phyloP scores from a whole-genome alignment of 2,329 filamentous ascomycete species.

The Sporothrix pseudoabietina region DNA sequence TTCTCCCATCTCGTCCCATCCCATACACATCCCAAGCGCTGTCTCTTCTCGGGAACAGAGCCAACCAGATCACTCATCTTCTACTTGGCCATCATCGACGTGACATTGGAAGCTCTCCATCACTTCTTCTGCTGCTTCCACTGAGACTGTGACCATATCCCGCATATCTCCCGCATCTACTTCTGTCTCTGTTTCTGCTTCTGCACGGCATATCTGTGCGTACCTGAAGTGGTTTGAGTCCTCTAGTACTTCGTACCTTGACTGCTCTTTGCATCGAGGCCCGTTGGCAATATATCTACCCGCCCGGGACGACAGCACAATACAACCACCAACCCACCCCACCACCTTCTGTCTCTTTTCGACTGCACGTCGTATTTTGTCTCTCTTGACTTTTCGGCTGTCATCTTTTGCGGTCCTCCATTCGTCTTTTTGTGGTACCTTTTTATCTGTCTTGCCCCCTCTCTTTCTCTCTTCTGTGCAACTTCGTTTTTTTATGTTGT shows the following conservation, averaged over 20 bases:
- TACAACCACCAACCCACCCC: constrained; percentile 8
- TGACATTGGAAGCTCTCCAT: background rate
- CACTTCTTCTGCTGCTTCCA: background rate
- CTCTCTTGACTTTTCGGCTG: constrained; percentile 1
- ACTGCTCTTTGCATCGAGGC: background rate
- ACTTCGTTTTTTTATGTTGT: background rate
- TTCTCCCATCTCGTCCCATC: background rate
- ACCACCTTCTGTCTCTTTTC: constrained; percentile 2
- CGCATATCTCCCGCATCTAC: constrained; percentile 10
- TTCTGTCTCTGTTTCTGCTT: background rate
- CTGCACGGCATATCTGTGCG: background rate
- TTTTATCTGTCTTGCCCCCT: constrained; percentile 11
- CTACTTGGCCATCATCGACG: constrained; percentile 10
- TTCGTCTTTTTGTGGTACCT: background rate
- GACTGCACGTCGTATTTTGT: background rate
- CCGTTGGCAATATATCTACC: constrained; percentile 28
- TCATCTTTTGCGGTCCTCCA: background rate
- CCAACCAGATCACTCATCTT: constrained; percentile 24
- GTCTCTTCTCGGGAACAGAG: background rate
- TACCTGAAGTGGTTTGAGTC: constrained; percentile 5
- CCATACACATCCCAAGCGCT: background rate
- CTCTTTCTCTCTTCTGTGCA: constrained; percentile 5
- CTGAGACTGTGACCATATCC: background rate
- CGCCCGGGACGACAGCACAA: constrained; percentile 16
- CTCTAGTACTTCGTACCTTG: no score